Conservation (phyloP, 148 eudicot genomes). For the Tetragonia tetragonoides region DNA sequence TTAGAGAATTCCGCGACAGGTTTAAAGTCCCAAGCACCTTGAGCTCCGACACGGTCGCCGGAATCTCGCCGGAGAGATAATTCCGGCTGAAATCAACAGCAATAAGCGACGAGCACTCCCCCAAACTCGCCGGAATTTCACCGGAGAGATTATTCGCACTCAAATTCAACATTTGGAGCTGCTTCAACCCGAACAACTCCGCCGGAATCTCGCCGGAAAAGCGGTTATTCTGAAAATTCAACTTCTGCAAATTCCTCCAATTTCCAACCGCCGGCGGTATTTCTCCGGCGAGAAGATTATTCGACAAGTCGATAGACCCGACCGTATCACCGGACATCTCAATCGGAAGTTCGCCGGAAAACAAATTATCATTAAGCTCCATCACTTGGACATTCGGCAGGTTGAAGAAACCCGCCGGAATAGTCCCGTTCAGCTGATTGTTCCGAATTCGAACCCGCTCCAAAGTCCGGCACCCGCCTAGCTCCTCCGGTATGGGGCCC, state of each 20-base stretch:
- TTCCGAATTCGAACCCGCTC: constrained; percentile 28
- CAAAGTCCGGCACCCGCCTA: constrained; percentile 41
- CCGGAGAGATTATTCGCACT: constrained; percentile 44
- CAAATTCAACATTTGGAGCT: constrained; percentile 24
- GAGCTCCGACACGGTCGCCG: constrained; percentile 26
- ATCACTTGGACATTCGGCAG: constrained; percentile 29
- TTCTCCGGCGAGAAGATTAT: constrained; percentile 39
- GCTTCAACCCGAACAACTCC: constrained; percentile 30
- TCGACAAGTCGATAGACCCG: constrained; percentile 29
- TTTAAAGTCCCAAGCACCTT: constrained; percentile 32
- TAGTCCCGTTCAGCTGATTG: constrained; percentile 35
- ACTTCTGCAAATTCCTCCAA: constrained; percentile 22
- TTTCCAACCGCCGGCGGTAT: constrained; percentile 38
- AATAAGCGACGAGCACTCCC: constrained; percentile 31
- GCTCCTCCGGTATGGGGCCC: constrained; percentile 39
- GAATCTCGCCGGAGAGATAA: constrained; percentile 39
- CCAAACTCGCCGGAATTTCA: constrained; percentile 36
- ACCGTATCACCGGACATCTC: constrained; percentile 29
- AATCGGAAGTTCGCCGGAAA: constrained; percentile 48
- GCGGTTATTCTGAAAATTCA: constrained; percentile 33
- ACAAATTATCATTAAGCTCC: constrained; percentile 39
- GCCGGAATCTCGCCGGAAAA: constrained; percentile 47
- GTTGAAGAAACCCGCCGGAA: constrained; percentile 43
- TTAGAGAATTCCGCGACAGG: constrained; percentile 39
- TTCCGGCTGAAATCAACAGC: constrained; percentile 51